Evolutionary conservation across 345 rosid species (phyloP).

Genomic region (Hypericum perforatum): DNA sequence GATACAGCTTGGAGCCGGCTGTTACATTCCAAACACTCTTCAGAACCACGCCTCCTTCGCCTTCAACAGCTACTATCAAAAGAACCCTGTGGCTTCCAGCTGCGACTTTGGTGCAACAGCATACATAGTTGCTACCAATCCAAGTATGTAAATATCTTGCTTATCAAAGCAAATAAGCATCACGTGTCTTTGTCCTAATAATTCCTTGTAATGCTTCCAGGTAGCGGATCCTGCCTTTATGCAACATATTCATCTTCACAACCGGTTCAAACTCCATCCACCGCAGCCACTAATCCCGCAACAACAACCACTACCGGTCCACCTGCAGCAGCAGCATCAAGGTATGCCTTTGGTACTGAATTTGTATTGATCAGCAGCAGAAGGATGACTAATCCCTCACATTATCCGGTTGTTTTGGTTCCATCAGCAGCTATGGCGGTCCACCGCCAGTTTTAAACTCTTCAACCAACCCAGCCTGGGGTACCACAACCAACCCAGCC

Average conservation of each 20-base stretch:
- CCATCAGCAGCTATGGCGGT: conserved; percentile 24
- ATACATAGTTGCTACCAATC: conserved; percentile 43
- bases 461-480: conserved; percentile 34
- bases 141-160: conserved; percentile 49
- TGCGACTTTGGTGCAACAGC: conserved; percentile 90
- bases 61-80: conserved; percentile 89
- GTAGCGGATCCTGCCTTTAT: conserved; percentile 71
- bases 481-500: conserved; percentile 30
- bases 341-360: no score
- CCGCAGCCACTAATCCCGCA: no score
- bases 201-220: conserved; percentile 19
- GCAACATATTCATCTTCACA: conserved; percentile 37
- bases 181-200: no score
- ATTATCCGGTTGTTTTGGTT: not conserved
- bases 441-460: conserved; percentile 41
- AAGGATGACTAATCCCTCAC: no score
- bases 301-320: no score
- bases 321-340: no score
- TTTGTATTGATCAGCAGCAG: no score
- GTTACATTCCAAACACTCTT: conserved; percentile 57
- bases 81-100: conserved; percentile 65
- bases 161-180: not conserved
- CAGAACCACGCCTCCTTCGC: conserved; percentile 89
- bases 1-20: conserved; percentile 76
- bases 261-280: conserved; percentile 3